Evolutionary conservation across 805 yeast species (phyloP), one percentile per base, ranked within the genome.

Genomic region (Suhomyces faveliae): DNA sequence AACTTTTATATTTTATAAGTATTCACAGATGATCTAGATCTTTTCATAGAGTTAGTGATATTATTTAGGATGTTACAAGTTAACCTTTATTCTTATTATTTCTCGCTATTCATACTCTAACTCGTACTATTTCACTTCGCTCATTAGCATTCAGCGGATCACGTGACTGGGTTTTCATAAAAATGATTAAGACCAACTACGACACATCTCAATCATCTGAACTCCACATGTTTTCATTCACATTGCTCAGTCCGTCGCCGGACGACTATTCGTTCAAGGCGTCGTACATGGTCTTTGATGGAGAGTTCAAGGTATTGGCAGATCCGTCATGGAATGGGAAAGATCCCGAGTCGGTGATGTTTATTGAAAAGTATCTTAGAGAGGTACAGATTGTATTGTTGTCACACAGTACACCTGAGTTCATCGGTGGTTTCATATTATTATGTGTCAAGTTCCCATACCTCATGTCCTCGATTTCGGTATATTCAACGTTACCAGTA

Each of bases 401-500:
- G n/a, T 89, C 97, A 1, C 98, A 94, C 55, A 84, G 97, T 1
- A 84, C 96, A 0, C 73, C 84, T 1, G 83, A 84, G 42, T 90
- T 83, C 59, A 57, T 89, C 2, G 94, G 97, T 20, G 96, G 96
- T 0, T 89, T 79, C 61, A 82, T 86, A 0, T 69, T 83, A 35
- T 63, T 94, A 21, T 80, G 88, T 53, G 66, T 74, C 48, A 76
- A 76, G 50, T 83, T 80, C 52, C 81, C 84, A 22, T 66, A 70
- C 4, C 66, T 89, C 20, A 63, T 73, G 72, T 71, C 84, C 2
- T 72, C 80, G 29, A 79, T 91, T 20, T 89, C 90, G 2, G 85
- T 86, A 0, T 94, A 87, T 62, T 81, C 97, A 0, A 92, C 99
- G 0, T 67, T 89, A n/a, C 98, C 99, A 0, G 87, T 91, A 1